A percentile compares a stretch with the other conserved stretches of the same genome.
phyloP scores from a whole-genome alignment of 192 early-diverging fungal genomes.

The Radiomyces spectabilis region DNA sequence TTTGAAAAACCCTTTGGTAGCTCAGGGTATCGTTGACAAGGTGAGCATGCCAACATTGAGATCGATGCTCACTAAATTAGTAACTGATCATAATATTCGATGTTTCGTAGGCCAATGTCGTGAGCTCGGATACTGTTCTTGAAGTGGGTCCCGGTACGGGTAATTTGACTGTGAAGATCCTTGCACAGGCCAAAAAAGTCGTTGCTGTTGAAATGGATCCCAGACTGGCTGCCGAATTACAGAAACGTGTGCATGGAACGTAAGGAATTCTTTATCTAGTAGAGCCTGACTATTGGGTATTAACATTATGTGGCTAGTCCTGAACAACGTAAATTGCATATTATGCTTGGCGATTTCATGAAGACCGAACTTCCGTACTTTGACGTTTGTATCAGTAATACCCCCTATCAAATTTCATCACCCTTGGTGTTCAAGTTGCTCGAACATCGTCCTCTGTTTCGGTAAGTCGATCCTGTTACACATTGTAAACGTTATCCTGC shows the following conservation, averaged over 20 bases:
- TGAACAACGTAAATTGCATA: conserved; percentile 78
- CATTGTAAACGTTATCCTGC: not conserved
- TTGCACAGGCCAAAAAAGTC: conserved; percentile 89
- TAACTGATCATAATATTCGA: not conserved
- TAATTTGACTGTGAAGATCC: conserved; percentile 92
- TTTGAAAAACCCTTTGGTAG: conserved; percentile 95
- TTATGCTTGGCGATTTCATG: conserved; percentile 97
- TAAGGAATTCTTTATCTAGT: too few species aligned
- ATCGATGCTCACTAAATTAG: too few species aligned
- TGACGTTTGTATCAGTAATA: conserved; percentile 97
- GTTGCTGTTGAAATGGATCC: conserved; percentile 96
- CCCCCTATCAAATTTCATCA: conserved; percentile 97
- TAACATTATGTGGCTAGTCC: conserved; percentile 47
- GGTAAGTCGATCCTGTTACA: too few species aligned
- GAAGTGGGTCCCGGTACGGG: conserved; percentile 99
- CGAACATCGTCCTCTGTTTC: conserved; percentile 87
- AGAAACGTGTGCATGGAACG: conserved; percentile 96
- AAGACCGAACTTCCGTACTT: conserved; percentile 96
- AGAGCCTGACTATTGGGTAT: too few species aligned
- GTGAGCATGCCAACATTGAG: conserved; percentile 36
- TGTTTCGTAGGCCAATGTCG: conserved; percentile 34
- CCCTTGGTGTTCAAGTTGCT: conserved; percentile 93
- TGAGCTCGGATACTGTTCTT: conserved; percentile 66
- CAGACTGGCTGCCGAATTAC: conserved; percentile 90
- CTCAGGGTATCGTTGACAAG: conserved; percentile 95